These are phyloP conservation scores for Populus hybrid DNA, from an alignment of 441 rosid species.

Conservation along the genomic window DNA sequence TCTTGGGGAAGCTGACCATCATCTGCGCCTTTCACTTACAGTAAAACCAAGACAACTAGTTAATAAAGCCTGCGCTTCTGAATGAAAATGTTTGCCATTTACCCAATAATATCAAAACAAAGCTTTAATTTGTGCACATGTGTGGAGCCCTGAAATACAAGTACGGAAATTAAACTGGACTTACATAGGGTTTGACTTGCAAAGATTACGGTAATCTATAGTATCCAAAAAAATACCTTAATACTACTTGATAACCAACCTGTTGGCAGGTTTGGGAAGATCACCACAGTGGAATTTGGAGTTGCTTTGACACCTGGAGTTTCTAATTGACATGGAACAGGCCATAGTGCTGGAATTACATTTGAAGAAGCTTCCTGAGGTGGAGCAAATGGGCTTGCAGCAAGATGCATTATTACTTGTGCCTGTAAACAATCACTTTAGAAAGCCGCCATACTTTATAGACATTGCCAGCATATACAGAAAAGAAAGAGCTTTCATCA, in stretches of 20 bases:
- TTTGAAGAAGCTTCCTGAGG: constrained; percentile 38
- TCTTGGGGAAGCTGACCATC: constrained; percentile 22
- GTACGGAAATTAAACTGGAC: not conserved
- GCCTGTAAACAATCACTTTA: constrained; percentile 61
- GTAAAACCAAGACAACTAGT: constrained; percentile 9
- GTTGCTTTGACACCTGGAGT: constrained; percentile 28
- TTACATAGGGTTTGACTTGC: not conserved
- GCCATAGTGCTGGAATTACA: constrained; percentile 28
- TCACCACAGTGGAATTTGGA: constrained; percentile 21
- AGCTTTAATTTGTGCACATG: not conserved
- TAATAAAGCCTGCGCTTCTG: not conserved
- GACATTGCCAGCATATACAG: constrained; percentile 23
- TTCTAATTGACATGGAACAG: constrained; percentile 33
- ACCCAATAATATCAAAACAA: not conserved
- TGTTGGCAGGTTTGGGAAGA: constrained; percentile 30
- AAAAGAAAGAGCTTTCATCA: constrained; percentile 34
- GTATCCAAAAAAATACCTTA: not conserved
- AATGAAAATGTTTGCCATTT: constrained; percentile 2
- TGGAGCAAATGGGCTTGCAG: constrained; percentile 56
- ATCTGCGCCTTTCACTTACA: constrained; percentile 25
- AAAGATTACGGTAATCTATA: not conserved
- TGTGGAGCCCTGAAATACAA: not conserved
- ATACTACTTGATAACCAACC: constrained; percentile 26
- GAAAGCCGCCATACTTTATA: constrained; percentile 28
- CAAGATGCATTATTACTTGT: constrained; percentile 63